A percentile compares a stretch with the other conserved stretches of the same genome.
Conservation (phyloP, 129 eudicot species). For the Dittrichia graveolens region DNA sequence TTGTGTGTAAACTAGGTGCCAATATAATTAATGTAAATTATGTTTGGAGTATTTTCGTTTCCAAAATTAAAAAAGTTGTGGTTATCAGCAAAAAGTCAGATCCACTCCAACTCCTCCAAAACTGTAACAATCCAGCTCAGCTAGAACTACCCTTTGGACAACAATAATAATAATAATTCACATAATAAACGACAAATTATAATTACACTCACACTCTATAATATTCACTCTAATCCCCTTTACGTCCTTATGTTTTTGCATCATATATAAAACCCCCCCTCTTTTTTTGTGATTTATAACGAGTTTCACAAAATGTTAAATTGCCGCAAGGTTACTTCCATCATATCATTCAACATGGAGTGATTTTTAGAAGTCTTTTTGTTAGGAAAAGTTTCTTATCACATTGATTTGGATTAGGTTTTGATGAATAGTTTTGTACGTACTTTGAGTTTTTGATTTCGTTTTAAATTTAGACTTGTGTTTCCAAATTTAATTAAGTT, state of each 20-base stretch:
- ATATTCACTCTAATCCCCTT: slow-evolving; percentile 16
- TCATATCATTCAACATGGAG: too few species aligned
- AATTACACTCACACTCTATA: slow-evolving; percentile 26
- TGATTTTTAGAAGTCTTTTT: too few species aligned
- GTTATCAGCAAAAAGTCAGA: slow-evolving; percentile 40
- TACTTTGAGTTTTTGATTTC: too few species aligned
- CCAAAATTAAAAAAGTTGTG: slow-evolving; percentile 32
- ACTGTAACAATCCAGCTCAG: slow-evolving; percentile 50
- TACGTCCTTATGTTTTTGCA: slow-evolving; percentile 27
- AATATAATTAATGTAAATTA: too few species aligned
- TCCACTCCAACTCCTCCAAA: slow-evolving; percentile 44
- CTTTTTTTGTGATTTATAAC: not conserved
- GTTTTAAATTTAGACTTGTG: too few species aligned
- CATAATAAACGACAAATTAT: slow-evolving; percentile 31
- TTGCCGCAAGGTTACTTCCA: not conserved
- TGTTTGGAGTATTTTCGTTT: slow-evolving; percentile 28
- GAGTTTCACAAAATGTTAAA: not conserved
- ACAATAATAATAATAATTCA: too few species aligned
- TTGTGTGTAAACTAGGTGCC: too few species aligned
- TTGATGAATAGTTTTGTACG: too few species aligned
- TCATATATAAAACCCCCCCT: not conserved
- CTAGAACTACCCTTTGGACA: slow-evolving; percentile 45
- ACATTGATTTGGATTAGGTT: too few species aligned
- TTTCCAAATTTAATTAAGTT: too few species aligned
- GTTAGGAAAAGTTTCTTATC: too few species aligned